Evolutionary conservation across 2,329 filamentous ascomycete species (phyloP).

Genomic region (Hymenoscyphus infarciens): DNA sequence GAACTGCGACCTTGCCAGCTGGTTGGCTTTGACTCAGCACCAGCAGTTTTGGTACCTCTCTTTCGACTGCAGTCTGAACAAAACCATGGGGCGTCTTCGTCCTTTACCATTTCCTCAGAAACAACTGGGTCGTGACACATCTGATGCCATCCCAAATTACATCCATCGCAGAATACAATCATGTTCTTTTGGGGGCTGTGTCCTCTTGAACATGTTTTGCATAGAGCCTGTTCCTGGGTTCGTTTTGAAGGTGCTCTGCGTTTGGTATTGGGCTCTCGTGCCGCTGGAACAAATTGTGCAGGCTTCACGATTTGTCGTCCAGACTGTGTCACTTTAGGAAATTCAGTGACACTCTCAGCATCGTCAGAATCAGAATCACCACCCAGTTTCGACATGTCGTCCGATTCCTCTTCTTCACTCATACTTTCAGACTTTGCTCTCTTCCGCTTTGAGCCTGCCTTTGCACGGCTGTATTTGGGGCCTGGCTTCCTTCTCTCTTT

Average conservation of each 20-base stretch:
- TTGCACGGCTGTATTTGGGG: conserved; percentile 18
- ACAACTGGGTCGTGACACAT: conserved; percentile 76
- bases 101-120: conserved; percentile 62
- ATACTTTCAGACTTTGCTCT: conserved; percentile 28
- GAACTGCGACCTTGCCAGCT: conserved; percentile 34
- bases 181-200: conserved; percentile 70
- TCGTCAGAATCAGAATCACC: conserved; percentile 39
- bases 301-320: conserved; percentile 69
- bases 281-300: conserved; percentile 56
- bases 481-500: conserved; percentile 21
- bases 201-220: conserved; percentile 69
- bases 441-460: conserved; percentile 33
- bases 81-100: conserved; percentile 67
- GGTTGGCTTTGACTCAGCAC: conserved; percentile 35
- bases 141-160: conserved; percentile 77
- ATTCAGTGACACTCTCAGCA: conserved; percentile 43
- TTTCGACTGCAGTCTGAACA: conserved; percentile 59
- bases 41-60: conserved; percentile 42
- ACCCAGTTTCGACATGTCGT: conserved; percentile 32
- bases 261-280: conserved; percentile 41
- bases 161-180: conserved; percentile 84
- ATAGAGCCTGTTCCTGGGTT: conserved; percentile 58
- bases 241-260: conserved; percentile 50
- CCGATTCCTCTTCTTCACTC: conserved; percentile 31
- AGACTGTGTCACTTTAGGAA: conserved; percentile 69